phyloP scores from a whole-genome alignment of 441 rosid species.

The Macaranga tanarius region DNA sequence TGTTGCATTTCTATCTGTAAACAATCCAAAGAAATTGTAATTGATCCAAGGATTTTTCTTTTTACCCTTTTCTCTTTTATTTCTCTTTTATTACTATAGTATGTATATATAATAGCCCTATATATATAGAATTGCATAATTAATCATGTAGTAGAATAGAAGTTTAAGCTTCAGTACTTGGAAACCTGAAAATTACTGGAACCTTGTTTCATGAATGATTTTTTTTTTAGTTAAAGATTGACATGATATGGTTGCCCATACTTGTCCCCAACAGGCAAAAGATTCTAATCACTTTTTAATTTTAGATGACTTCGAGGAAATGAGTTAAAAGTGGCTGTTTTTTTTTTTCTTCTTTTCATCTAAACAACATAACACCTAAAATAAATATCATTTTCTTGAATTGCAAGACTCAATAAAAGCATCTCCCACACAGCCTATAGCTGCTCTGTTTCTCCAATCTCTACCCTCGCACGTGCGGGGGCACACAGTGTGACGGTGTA shows the following conservation, averaged over 20 bases:
- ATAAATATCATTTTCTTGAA: constrained; percentile 19
- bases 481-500: background rate
- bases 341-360: background rate
- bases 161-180: background rate
- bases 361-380: constrained; percentile 19
- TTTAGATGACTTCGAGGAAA: constrained; percentile 24
- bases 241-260: constrained; percentile 31
- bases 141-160: background rate
- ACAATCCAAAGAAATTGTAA: constrained; percentile 24
- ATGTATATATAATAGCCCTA: no score
- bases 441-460: background rate
- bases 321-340: background rate
- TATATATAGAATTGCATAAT: background rate
- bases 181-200: constrained; percentile 14
- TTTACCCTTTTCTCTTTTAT: background rate
- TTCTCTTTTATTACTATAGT: no score
- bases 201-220: constrained; percentile 15
- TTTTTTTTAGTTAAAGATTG: constrained; percentile 11
- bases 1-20: constrained; percentile 33
- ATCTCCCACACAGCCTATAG: no score
- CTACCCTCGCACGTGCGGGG: background rate
- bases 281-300: constrained; percentile 25
- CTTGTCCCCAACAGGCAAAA: constrained; percentile 20
- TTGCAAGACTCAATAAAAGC: constrained; percentile 22
- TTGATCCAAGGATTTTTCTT: constrained; percentile 7